Evolutionary conservation across 805 yeast species (phyloP).

Genomic region (Torulaspora microellipsoides): DNA sequence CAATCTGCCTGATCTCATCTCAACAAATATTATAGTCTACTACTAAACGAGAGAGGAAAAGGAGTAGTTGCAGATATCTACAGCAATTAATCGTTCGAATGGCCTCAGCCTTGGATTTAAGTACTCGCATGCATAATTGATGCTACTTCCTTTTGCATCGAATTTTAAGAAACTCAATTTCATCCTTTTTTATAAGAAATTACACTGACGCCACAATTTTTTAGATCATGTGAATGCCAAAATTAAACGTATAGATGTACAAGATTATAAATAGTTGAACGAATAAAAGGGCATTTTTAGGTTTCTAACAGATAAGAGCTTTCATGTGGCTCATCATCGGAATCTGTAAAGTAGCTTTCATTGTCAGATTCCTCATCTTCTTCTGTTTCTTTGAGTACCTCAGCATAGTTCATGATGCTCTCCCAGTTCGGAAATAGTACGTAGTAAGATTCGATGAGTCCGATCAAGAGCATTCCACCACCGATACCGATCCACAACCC

Average conservation of each 20-base stretch:
- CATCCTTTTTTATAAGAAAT: too few species aligned
- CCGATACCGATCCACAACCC: conserved; percentile 83
- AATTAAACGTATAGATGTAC: background rate
- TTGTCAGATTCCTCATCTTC: conserved; percentile 28
- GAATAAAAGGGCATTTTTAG: background rate
- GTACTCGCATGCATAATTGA: too few species aligned
- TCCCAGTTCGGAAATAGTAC: conserved; percentile 53
- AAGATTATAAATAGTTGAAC: background rate
- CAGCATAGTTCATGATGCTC: conserved; percentile 43
- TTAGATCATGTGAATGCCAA: conserved; percentile 5
- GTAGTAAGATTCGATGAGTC: conserved; percentile 45
- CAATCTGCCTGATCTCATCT: conserved; percentile 4
- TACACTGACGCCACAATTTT: conserved; percentile 5
- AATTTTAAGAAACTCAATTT: too few species aligned
- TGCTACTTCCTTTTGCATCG: too few species aligned
- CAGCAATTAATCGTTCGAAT: too few species aligned
- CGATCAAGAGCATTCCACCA: conserved; percentile 48
- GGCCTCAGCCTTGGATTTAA: too few species aligned
- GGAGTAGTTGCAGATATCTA: too few species aligned
- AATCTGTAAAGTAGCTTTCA: conserved; percentile 26
- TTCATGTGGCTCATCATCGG: conserved; percentile 22
- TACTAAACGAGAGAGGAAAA: too few species aligned
- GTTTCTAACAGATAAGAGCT: conserved; percentile 2
- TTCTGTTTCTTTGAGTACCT: conserved; percentile 35
- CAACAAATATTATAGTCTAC: background rate